Evolutionary conservation across 495 filamentous ascomycete genomes (phyloP).

Genomic region (Aspergillus nidulans): DNA sequence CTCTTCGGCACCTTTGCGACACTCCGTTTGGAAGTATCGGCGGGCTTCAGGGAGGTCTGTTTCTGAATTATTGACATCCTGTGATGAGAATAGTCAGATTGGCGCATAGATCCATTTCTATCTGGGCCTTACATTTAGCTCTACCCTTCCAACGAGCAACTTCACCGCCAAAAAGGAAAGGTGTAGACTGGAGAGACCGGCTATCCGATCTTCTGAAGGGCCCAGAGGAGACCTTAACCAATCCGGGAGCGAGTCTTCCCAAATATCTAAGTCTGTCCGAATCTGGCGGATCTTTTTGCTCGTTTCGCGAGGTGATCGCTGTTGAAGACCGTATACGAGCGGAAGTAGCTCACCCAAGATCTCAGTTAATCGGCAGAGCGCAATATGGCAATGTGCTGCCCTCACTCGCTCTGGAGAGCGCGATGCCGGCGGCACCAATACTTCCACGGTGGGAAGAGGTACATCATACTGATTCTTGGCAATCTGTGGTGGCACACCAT

Average conservation of each 20-base stretch:
- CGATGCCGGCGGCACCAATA: constrained; percentile 28
- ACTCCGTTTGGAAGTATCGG: constrained; percentile 47
- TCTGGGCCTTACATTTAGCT: constrained; percentile 38
- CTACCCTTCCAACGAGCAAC: constrained; percentile 49
- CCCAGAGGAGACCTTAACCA: constrained; percentile 33
- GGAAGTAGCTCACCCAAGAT: constrained; percentile 49
- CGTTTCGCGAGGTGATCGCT: constrained; percentile 38
- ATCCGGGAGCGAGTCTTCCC: constrained; percentile 44
- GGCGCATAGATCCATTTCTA: not conserved
- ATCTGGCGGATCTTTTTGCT: constrained; percentile 39
- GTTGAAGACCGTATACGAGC: constrained; percentile 45
- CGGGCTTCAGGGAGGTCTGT: constrained; percentile 41
- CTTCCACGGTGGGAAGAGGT: constrained; percentile 43
- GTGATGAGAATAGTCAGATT: not conserved
- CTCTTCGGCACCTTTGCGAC: constrained; percentile 46
- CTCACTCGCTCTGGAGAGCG: constrained; percentile 41
- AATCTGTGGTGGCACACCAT: constrained; percentile 49
- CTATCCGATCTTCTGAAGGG: constrained; percentile 28
- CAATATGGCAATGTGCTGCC: constrained; percentile 47
- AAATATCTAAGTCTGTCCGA: constrained; percentile 42
- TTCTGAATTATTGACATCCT: constrained; percentile 45
- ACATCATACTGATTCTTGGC: constrained; percentile 51
- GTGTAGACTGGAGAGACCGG: constrained; percentile 47
- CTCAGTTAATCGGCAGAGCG: constrained; percentile 48
- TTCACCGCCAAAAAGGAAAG: constrained; percentile 49